Evolutionary conservation across 2,329 filamentous ascomycete genomes (phyloP), one percentile per base, ranked within the genome.

Genomic region (Westerdykella aurantiaca): DNA sequence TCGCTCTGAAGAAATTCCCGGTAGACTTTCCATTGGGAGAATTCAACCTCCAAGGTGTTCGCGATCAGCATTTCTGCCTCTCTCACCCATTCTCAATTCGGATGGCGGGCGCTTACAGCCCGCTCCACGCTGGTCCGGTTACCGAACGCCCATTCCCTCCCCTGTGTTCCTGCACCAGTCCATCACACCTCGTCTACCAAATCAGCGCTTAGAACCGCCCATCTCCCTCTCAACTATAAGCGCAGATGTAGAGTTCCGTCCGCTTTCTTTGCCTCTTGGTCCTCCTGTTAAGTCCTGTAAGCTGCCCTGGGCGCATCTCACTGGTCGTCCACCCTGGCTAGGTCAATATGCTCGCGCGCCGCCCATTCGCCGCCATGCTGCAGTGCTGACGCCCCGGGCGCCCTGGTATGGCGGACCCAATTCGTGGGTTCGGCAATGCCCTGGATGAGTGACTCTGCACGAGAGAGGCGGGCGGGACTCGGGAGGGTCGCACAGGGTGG

Each of bases 361-460:
- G 46, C 46, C 53, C 46, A 63, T 64, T 61, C 51, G 58, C 50
- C 52, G 47, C 47, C 49, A 52, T 44, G 42, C 47, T 50, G 49
- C 40, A 52, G 47, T 43, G 57, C 60, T 58, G 57, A 61, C 57
- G 56, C 58, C 53, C 54, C 44, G 49, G 53, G 53, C 57, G 48
- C 52, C 43, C 39, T 42, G 31, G 33, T 54, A 52, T 50, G 42
- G 48, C 51, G 51, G 31, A 39, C 40, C 41, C 50, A 47, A 48
- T 49, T 52, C 35, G 25, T 29, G 25, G 25, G 25, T 29, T 29
- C 21, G 34, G 43, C 38, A 39, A 21, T 5, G 13, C 31, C 13
- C 9, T 9, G 11, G 33, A 18, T 17, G 39, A 37, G 25, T 38
- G 39, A 44, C 35, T 44, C 38, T 38, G 25, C 25, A 25, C 18